These are phyloP conservation scores for Paralagenidium karlingii DNA, from an alignment of 352 stramenopile genomes.

Conservation along the genomic window DNA sequence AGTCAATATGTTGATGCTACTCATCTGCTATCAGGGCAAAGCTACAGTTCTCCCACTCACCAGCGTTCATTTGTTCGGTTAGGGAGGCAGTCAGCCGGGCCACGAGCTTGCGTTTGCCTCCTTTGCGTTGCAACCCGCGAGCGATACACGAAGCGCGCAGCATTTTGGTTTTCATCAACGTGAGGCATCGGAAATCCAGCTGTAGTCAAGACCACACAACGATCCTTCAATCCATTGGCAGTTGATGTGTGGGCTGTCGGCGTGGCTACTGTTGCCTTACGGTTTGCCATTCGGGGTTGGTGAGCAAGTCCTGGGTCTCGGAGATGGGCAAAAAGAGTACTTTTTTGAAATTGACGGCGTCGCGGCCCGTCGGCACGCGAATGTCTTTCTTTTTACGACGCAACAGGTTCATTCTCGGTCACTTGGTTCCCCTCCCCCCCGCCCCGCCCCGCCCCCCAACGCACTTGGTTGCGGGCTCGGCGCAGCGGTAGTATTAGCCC, in stretches of 20 bases:
- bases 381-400: slow-evolving; percentile 51
- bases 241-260: neutral
- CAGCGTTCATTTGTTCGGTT: slow-evolving; percentile 37
- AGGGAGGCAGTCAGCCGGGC: slow-evolving; percentile 35
- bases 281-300: slow-evolving; percentile 48
- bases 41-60: slow-evolving; percentile 5
- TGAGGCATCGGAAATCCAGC: slow-evolving; percentile 67
- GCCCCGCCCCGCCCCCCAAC: no score
- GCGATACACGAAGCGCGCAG: slow-evolving; percentile 65
- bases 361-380: slow-evolving; percentile 46
- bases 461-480: no score
- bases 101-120: slow-evolving; percentile 48
- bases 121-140: slow-evolving; percentile 38
- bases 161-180: slow-evolving; percentile 78
- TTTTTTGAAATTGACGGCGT: slow-evolving; percentile 71
- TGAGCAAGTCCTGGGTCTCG: slow-evolving; percentile 58
- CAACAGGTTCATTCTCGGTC: slow-evolving; percentile 43
- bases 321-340: slow-evolving; percentile 55
- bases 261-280: slow-evolving; percentile 12
- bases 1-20: neutral
- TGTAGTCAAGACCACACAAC: slow-evolving; percentile 5
- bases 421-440: no score
- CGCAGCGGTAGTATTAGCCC: no score
- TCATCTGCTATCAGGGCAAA: neutral
- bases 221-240: neutral